phyloP scores from a whole-genome alignment of 805 yeast species.

The Teunomyces panamensis region DNA sequence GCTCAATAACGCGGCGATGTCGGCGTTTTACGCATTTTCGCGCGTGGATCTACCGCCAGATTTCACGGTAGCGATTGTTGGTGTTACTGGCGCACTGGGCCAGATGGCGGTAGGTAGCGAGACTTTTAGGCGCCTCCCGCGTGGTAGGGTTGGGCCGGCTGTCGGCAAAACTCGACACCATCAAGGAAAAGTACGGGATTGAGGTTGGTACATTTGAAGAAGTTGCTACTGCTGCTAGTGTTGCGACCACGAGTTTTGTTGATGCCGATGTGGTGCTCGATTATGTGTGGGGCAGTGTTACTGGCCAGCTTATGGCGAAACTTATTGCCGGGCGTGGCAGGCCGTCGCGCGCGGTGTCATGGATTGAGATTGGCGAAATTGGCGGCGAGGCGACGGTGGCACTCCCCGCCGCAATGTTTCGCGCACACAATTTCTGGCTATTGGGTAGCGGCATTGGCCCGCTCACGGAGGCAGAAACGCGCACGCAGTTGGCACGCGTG shows the following conservation, averaged over 20 bases:
- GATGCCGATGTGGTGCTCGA: constrained; percentile 11
- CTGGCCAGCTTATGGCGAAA: constrained; percentile 1
- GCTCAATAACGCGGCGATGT: constrained; percentile 9
- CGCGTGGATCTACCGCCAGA: constrained; percentile 6
- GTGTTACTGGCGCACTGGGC: constrained; percentile 11
- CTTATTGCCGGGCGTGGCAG: constrained; percentile 1
- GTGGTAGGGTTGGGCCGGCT: constrained; percentile 9
- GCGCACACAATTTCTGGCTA: constrained; percentile 8
- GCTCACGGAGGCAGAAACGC: not conserved
- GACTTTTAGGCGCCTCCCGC: constrained; percentile 6
- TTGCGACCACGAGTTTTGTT: not conserved
- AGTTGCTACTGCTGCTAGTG: constrained; percentile 2
- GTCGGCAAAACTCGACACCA: not conserved
- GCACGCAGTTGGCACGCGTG: not conserved
- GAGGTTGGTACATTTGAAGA: not conserved
- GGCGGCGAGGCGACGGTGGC: constrained; percentile 6
- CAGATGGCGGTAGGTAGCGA: constrained; percentile 8
- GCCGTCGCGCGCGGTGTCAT: constrained; percentile 4
- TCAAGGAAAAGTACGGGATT: too few relatives aligned
- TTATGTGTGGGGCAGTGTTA: constrained; percentile 8
- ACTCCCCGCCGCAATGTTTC: constrained; percentile 6
- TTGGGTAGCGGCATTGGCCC: constrained; percentile 13
- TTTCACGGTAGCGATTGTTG: constrained; percentile 8
- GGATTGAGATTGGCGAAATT: constrained; percentile 10
- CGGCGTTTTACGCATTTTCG: constrained; percentile 7